phyloP scores from a whole-genome alignment of 1,139 yeast species.

The Candida albicans region DNA sequence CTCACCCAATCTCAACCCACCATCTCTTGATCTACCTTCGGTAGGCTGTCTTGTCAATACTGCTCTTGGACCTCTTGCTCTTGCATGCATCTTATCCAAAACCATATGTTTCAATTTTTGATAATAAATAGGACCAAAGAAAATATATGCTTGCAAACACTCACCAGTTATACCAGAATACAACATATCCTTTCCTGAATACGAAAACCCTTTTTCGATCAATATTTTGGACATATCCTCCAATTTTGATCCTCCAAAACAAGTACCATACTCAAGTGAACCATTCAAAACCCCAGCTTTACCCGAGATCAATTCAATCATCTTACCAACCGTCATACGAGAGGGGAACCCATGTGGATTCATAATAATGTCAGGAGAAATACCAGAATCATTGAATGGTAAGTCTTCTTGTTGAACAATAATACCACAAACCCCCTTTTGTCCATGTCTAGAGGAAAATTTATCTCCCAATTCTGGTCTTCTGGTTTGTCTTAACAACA shows the following conservation, averaged over 20 bases:
- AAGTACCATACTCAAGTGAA: slow-evolving; percentile 89
- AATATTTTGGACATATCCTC: slow-evolving; percentile 94
- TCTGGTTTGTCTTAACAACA: slow-evolving; percentile 89
- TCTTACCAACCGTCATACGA: slow-evolving; percentile 99
- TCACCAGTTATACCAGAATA: slow-evolving; percentile 99
- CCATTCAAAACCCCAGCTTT: slow-evolving; percentile 97
- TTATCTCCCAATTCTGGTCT: slow-evolving; percentile 98
- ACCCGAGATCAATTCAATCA: slow-evolving; percentile 95
- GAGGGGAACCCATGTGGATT: slow-evolving; percentile 99
- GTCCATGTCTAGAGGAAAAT: slow-evolving; percentile 96
- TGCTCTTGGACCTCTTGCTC: slow-evolving; percentile 99
- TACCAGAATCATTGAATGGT: slow-evolving; percentile 91
- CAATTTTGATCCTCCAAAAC: slow-evolving; percentile 94
- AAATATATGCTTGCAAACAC: slow-evolving; percentile 93
- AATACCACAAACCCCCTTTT: slow-evolving; percentile 98
- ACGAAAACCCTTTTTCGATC: slow-evolving; percentile 88
- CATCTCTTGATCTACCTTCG: slow-evolving; percentile 98
- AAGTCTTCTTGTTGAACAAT: slow-evolving; percentile 95
- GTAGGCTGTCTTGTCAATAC: slow-evolving; percentile 98
- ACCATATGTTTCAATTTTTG: slow-evolving; percentile 99
- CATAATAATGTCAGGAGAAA: slow-evolving; percentile 94
- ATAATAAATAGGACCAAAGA: slow-evolving; percentile 97
- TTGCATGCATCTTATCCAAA: slow-evolving; percentile 97
- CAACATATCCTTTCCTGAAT: slow-evolving; percentile 96
- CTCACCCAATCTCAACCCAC: slow-evolving; percentile 98